phyloP scores from a whole-genome alignment of 164 flowering plant genomes.

The Dillenia turbinata region DNA sequence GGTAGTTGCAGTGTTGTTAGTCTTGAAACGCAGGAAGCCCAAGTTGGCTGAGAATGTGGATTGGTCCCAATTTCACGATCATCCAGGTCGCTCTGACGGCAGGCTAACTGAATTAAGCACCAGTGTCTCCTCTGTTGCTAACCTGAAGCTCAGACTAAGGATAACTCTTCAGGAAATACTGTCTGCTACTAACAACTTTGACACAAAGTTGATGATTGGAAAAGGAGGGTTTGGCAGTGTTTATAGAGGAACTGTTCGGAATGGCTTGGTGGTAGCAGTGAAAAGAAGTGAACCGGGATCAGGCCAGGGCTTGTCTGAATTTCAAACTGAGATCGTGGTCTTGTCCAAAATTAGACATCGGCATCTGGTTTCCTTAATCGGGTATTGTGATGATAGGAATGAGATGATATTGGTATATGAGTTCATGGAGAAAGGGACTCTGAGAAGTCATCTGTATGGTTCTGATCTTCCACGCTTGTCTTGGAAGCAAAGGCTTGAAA shows the following conservation, averaged over 20 bases:
- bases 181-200: conserved; percentile 15
- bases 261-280: conserved; percentile 21
- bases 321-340: conserved; percentile 23
- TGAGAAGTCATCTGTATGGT: conserved; percentile 20
- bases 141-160: conserved; percentile 25
- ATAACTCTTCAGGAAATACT: conserved; percentile 22
- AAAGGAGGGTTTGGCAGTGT: conserved; percentile 24
- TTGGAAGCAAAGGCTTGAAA: conserved; percentile 20
- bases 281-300: conserved; percentile 24
- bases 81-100: conserved; percentile 19
- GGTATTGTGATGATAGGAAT: conserved; percentile 20
- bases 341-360: conserved; percentile 20
- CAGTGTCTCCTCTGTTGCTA: conserved; percentile 14
- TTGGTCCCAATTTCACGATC: not conserved
- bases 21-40: conserved; percentile 11
- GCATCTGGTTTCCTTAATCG: conserved; percentile 20
- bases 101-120: conserved; percentile 1
- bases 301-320: conserved; percentile 18
- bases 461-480: conserved; percentile 8
- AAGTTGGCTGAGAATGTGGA: conserved; percentile 7
- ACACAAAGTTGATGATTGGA: conserved; percentile 16
- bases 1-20: conserved; percentile 4
- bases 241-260: conserved; percentile 15
- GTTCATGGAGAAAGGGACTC: conserved; percentile 19
- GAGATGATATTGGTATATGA: conserved; percentile 25